Evolutionary conservation across 805 yeast species (phyloP), one percentile per base, ranked within the genome.

Genomic region (Maudiozyma bulderi): DNA sequence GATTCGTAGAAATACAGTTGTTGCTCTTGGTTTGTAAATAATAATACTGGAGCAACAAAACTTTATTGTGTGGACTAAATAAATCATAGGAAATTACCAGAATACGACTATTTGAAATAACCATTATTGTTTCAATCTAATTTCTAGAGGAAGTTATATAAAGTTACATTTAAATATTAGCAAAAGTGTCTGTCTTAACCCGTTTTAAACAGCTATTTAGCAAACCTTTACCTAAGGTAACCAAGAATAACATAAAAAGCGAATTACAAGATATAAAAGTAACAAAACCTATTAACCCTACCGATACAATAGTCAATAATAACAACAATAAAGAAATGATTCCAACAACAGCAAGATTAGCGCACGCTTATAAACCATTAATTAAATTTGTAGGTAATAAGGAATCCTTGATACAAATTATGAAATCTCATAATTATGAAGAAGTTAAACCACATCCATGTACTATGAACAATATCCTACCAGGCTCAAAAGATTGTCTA

Each of bases 301-400:
- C 20, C 3, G 37, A 11, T n/a, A 31, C 11, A 20, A 39, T 30
- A 28, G 15, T 33, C 32, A 13, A 39, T 14, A 20, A 6, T n/a
- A 8, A n/a, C 15, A 11, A 38, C 20, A 29, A 10, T 31, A n/a
- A 38, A 38, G 15, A 39, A 20, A 52, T 53, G 56, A 44, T 40
- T 26, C 46, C 48, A 32, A 56, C 71, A 7, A 51, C 48, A n/a
- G 47, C 47, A 2, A 56, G 47, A 44, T 45, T 61, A 37, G 60
- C 62, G 31, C 50, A 54, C 53, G 50, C 54, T 30, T 75, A 78
- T 61, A 72, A 75, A 28, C 96, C 95, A 13, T 72, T 81, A 65
- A 91, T 91, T 69, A 84, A 83, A 61, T 91, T 91, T 63, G 77
- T 88, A 44, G 96, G 97, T 40, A 89, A 89, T 44, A 83, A 88